These are phyloP conservation scores for Picea engelmannii DNA, from an alignment of 83 land plant genomes.

Conservation along the genomic window DNA sequence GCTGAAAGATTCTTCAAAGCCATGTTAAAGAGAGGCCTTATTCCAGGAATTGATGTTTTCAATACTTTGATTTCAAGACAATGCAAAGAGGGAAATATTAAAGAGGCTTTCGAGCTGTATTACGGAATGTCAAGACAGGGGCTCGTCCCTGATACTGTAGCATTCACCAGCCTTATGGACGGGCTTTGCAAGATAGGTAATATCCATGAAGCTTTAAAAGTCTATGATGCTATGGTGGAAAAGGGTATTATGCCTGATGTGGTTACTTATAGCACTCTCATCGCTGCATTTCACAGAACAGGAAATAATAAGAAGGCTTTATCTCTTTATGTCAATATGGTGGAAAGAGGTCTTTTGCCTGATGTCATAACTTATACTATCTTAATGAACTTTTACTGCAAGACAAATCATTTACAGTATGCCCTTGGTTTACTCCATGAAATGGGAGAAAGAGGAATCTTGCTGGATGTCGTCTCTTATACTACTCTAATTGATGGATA, in stretches of 20 bases:
- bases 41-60: conserved; percentile 1
- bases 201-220: conserved; percentile 17
- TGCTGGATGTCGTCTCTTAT: conserved; percentile 37
- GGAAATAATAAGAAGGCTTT: conserved; percentile 35
- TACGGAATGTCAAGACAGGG: conserved; percentile 27
- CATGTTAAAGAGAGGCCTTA: conserved; percentile 19
- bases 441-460: conserved; percentile 22
- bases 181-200: conserved; percentile 2
- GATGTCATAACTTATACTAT: conserved; percentile 24
- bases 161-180: conserved; percentile 36
- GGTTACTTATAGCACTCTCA: conserved; percentile 36
- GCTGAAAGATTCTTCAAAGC: conserved; percentile 31
- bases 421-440: conserved; percentile 34
- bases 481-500: conserved; percentile 46
- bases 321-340: conserved; percentile 28
- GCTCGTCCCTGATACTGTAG: conserved; percentile 8
- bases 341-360: conserved; percentile 25
- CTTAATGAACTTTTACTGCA: conserved; percentile 30
- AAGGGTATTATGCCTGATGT: conserved; percentile 20
- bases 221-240: conserved; percentile 18
- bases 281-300: conserved; percentile 45
- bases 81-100: conserved; percentile 13
- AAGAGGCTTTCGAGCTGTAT: conserved; percentile 1
- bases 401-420: conserved; percentile 23
- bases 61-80: conserved; percentile 21